Evolutionary conservation across 208 protist genomes (phyloP), one percentile per base, ranked within the genome.

Genomic region (Balamuthia mandrillaris): DNA sequence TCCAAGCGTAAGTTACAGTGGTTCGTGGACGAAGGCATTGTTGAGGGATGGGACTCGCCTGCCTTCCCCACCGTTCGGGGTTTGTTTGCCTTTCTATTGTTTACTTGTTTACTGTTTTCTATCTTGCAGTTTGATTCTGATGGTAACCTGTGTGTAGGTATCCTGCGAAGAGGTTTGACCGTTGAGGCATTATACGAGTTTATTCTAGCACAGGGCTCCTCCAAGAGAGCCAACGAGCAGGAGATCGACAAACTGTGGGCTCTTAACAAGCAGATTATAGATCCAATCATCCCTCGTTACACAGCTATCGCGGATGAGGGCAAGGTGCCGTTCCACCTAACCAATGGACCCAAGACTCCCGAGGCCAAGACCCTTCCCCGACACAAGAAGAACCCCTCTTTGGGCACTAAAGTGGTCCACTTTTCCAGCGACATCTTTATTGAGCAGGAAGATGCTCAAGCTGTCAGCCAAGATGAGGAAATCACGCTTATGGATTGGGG

Each of bases 401-500:
- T 99, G 29, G 98, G 98, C 7, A 93, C 88, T 49, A 99, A 99
- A 91, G 93, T 68, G 18, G 54, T 94, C 1, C 85, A 65, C n/a
- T 84, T 81, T 24, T 31, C 41, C 35, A 85, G 56, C 31, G 60
- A 54, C 44, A 44, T 70, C 63, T 85, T 56, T 63, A 41, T 85
- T 4, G 61, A 77, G 63, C 82, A 86, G 70, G 33, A 86, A 3
- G 68, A 86, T 29, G 51, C 56, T 29, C 24, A 60, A 44, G 33
- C 44, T n/a, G 42, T 84, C 44, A 41, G 60, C 0, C n/a, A 84
- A 3, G 47, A 66, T 10, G 79, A 83, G 29, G 75, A 99, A 88
- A 93, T 99, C 61, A 99, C 98, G 5, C 92, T 99, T 37, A 99
- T 99, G 96, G 92, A 97, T 88, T 99, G 97, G 97, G 97, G 98